Base-by-base conservation (phyloP, 1,139 yeast genomes). In the Suhomyces wounanorum region DNA sequence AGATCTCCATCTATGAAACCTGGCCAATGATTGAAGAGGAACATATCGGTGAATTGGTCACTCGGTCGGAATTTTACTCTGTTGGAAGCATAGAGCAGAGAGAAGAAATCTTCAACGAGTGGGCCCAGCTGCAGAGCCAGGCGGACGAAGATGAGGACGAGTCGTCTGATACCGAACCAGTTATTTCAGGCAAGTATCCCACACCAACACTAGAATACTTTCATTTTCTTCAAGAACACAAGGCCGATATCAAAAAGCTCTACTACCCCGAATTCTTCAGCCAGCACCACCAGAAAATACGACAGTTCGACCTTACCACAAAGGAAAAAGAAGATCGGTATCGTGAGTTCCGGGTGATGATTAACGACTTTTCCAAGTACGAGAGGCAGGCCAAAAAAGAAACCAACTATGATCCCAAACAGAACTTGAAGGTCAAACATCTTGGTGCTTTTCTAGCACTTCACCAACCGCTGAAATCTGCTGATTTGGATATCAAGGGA, bases 1-100 rank as follows among this genome's bases (percentile, higher is more conserved):
- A 55, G 37, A 69, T 75, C 18, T 69, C 76, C 5, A 45, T 62
- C 23, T 72, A 64, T 55, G 75, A 75, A 41, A 69, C 77, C 2
- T 77, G 79, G 77, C 63, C 63, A 45, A 53, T 77, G 26, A 67
- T 75, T 0, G 75, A 74, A 53, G 79, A 75, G 48, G 74, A 71
- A 26, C 56, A 71, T 16, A 61, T 73, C 10, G 45, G 59, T 1
- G 69, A 68, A 17, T 60, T 76, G 18, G 66, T 64, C 9, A 61
- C 62, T 39, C 50, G 57, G 36, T 72, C 78, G 1, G 67, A 62
- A n/a, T 75, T 60, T 56, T 75, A 64, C 53, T 56, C 66, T 2
- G 55, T 73, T 3, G 51, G 52, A 1, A 59, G 61, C 18, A 52
- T 56, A 3, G 43, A 51, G 1, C 56, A 59, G 37, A 55, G 70